Base-by-base conservation (phyloP, 2,329 filamentous ascomycete species). In the Aspergillus versicolor region DNA sequence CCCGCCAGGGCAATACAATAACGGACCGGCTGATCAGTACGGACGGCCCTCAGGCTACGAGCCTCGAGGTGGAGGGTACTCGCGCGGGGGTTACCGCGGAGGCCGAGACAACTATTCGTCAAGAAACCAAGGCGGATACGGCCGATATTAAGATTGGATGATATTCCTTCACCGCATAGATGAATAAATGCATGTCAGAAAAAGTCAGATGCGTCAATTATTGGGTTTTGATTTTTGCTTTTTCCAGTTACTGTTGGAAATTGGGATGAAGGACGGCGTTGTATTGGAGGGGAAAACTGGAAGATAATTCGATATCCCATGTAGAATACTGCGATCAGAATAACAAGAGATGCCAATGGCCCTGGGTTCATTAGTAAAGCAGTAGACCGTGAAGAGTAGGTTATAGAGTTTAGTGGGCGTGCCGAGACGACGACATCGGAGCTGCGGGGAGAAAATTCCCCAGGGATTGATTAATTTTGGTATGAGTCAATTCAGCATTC, bases 111-210 rank as follows among this genome's bases (percentile, higher is more conserved):
- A 73, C 44, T 65, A 69, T 59, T 61, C 65, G 43, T 63, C 65
- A n/a, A 64, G 70, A 41, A 67, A 67, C 42, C 65, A 68, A 52
- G 73, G 73, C 59, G 73, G 74, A 55, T 75, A 76, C 61, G 71
- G 72, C 32, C 69, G 74, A 24, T 77, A 77, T 61, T 72, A 67
- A 53, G 37, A n/a, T 21, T n/a, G 19, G 40, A 40, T 44, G 15
- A 12, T 15, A 37, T 32, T 17, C 22, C 40, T 43, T 27, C 13
- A 43, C 11, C 27, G 45, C 30, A 54, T 40, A 41, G 27, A 37
- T 24, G 45, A 54, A 24, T 27, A 44, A n/a, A 15, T 34, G 8
- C 47, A 43, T 30, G 40, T 45, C 27, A 15, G 11, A 43, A 30
- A 52, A 44, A 49, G 32, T 49, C 32, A 21, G 44, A 47, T 22